These are phyloP conservation scores for Trichoderma orchidacearum DNA, from an alignment of 495 filamentous ascomycete genomes.

Conservation along the genomic window DNA sequence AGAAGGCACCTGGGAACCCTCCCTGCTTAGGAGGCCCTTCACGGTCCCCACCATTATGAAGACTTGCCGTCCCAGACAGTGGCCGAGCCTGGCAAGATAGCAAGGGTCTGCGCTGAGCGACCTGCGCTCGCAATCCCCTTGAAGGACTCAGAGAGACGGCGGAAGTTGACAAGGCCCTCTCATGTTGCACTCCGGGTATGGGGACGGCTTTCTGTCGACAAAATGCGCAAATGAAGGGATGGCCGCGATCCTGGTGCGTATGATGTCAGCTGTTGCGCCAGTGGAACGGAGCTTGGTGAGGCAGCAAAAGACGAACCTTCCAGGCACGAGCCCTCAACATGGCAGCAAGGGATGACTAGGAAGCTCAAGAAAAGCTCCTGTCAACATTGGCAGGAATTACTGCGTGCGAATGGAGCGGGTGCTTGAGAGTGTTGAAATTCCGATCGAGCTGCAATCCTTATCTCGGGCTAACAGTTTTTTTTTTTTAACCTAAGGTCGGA, in stretches of 20 bases:
- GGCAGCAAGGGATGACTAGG: neutral
- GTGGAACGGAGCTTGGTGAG: neutral
- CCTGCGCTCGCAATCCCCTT: neutral
- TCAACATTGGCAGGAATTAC: neutral
- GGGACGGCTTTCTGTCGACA: neutral
- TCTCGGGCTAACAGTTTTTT: neutral
- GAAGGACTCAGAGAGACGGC: neutral
- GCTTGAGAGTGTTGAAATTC: neutral
- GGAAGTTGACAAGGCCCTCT: neutral
- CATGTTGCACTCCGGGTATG: neutral
- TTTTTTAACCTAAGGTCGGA: neutral
- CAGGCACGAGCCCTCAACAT: constrained; percentile 1
- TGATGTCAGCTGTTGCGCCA: neutral
- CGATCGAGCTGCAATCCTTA: neutral
- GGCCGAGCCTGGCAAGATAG: neutral
- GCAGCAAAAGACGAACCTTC: neutral
- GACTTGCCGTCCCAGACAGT: neutral
- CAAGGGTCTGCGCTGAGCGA: neutral
- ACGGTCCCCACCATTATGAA: neutral
- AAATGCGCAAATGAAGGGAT: neutral
- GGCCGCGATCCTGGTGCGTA: neutral
- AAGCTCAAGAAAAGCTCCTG: neutral
- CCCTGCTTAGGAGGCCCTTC: neutral
- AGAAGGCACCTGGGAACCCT: neutral
- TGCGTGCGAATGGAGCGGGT: neutral